Conservation (phyloP, 2,329 filamentous ascomycete species). For the Xylaria sp. region DNA sequence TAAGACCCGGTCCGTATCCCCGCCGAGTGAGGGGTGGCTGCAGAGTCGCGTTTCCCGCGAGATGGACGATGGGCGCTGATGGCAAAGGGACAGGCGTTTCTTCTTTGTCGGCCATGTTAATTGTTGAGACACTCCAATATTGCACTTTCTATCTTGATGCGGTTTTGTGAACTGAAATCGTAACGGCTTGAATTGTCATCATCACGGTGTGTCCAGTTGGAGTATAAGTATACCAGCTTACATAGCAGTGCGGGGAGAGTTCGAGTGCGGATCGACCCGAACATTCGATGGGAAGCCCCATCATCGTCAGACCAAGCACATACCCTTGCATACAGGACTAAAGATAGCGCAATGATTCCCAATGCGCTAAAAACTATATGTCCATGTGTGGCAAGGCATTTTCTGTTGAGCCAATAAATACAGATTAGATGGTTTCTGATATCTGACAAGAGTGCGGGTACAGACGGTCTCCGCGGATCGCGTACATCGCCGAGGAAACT, state of each 20-base stretch:
- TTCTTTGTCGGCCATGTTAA: conserved; percentile 22
- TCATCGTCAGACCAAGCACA: neutral
- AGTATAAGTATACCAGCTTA: neutral
- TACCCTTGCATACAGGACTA: neutral
- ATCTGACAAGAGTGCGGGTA: neutral
- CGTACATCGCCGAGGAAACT: no score
- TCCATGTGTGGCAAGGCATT: no score
- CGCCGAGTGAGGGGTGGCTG: conserved; percentile 51
- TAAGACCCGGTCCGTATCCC: conserved; percentile 52
- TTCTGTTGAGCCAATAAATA: no score
- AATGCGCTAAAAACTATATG: no score
- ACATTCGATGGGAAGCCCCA: neutral
- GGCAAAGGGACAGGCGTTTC: conserved; percentile 31
- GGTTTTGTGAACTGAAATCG: neutral
- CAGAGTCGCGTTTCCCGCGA: conserved; percentile 31
- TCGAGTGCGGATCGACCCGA: conserved; percentile 3
- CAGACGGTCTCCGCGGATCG: no score
- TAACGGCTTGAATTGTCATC: neutral
- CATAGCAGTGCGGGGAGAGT: conserved; percentile 1
- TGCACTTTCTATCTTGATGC: neutral
- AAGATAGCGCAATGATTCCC: neutral
- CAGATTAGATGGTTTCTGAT: neutral
- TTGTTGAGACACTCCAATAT: neutral
- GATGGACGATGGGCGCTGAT: conserved; percentile 29
- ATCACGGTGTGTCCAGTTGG: neutral